phyloP scores from a whole-genome alignment of 2,329 filamentous ascomycete species.

The Aspergillus latus region DNA sequence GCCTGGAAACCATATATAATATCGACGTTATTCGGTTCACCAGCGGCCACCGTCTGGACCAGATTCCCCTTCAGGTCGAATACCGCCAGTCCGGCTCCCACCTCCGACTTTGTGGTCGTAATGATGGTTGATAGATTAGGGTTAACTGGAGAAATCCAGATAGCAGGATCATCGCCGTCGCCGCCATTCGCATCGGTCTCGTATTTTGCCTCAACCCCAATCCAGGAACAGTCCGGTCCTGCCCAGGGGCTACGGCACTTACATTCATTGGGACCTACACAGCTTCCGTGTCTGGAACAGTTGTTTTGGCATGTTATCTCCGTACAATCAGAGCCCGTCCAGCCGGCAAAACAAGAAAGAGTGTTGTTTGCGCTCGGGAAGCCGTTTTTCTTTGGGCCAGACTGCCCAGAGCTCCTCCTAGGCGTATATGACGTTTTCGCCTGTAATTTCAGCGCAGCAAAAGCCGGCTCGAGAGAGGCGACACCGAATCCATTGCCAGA shows the following conservation, averaged over 20 bases:
- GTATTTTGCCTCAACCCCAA: conserved; percentile 7
- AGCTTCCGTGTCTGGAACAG: conserved; percentile 8
- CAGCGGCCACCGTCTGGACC: conserved; percentile 4
- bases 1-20: conserved; percentile 2
- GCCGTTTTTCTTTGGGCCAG: not conserved
- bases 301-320: not conserved
- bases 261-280: conserved; percentile 9
- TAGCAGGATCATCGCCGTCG: conserved; percentile 11
- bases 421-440: conserved; percentile 1
- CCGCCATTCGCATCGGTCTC: conserved; percentile 13
- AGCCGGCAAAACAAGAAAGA: conserved; percentile 12
- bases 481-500: conserved; percentile 25
- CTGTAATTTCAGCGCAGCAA: not conserved
- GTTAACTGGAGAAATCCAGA: conserved; percentile 6
- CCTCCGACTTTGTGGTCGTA: conserved; percentile 10
- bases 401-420: not conserved
- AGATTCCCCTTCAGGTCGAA: conserved; percentile 11
- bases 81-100: conserved; percentile 3
- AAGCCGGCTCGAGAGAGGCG: conserved; percentile 7
- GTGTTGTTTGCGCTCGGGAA: not conserved
- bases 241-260: conserved; percentile 1
- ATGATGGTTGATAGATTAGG: conserved; percentile 5
- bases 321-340: conserved; percentile 1
- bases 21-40: conserved; percentile 13
- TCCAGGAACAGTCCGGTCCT: conserved; percentile 12